Percentiles rank a stretch among this genome's conserved stretches.
phyloP scores from a whole-genome alignment of 768 basidiomycete species.

The Nevesoporus exiguus region DNA sequence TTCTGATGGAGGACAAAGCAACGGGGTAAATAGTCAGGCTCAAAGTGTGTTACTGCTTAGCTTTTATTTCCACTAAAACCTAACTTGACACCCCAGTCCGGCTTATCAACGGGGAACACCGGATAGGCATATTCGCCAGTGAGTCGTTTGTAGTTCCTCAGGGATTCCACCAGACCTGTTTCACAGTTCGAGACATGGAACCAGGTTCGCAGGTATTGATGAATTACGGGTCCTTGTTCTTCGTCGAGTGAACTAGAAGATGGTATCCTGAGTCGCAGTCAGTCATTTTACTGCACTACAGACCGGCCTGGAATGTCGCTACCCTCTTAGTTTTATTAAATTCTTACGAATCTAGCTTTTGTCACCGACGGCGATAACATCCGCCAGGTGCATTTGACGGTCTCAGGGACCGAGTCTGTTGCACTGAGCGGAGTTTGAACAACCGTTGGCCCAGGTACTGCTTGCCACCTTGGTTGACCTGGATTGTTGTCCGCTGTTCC shows the following conservation, averaged over 20 bases:
- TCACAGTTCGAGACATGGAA: conserved; percentile 37
- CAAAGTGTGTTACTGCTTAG: conserved; percentile 34
- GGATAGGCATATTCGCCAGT: conserved; percentile 53
- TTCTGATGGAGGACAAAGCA: conserved; percentile 18
- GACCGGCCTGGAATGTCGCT: neutral
- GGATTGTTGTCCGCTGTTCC: neutral
- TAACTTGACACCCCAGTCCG: conserved; percentile 36
- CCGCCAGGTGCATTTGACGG: neutral
- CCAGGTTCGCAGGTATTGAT: conserved; percentile 52
- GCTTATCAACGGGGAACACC: conserved; percentile 62
- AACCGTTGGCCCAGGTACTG: neutral
- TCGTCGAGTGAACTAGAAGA: conserved; percentile 19
- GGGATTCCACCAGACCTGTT: neutral
- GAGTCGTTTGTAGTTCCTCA: neutral
- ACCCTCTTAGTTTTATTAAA: conserved; percentile 6
- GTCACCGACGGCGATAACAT: neutral
- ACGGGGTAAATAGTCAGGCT: conserved; percentile 42
- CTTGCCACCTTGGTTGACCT: neutral
- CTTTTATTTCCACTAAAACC: neutral
- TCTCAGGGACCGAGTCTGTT: neutral
- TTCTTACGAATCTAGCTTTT: neutral
- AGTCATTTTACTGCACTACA: neutral
- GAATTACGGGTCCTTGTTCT: conserved; percentile 55
- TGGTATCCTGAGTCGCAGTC: neutral
- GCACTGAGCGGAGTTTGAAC: too few relatives aligned